Evolutionary conservation across 768 basidiomycete genomes (phyloP), one percentile per base, ranked within the genome.

Genomic region (Suillus weaverae): DNA sequence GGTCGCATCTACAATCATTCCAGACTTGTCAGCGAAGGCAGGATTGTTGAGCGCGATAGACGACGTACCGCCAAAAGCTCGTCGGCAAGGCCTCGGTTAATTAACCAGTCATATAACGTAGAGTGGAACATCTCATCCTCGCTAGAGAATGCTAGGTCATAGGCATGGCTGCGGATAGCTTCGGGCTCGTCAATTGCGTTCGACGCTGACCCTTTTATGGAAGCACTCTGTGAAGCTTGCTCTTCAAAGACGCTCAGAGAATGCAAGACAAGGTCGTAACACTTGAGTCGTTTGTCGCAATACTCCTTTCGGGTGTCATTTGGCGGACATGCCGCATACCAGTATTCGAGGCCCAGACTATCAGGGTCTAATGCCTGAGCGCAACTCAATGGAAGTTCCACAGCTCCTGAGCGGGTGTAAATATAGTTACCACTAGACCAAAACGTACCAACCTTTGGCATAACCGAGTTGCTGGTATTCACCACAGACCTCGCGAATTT

Each of bases 111-210:
- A 72, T 99, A 99, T 64, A 99, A 75, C 20, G 88, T 89, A 38
- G 91, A 94, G 77, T 99, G 95, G 79, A 99, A 98, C 79, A 96
- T 86, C 70, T 95, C 90, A 74, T 99, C 97, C 38, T 90, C 85
- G 70, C 89, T 89, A 7, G 86, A 81, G 64, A 98, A 90, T 1
- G 94, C 93, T 63, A 95, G 83, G 41, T 91, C 88, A 73, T 95
- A 97, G 0, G 95, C 95, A 72, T 92, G 90, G 56, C 83, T 85
- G 61, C 92, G 85, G n/a, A 92, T 86, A 14, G 86, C 81, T 66
- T 94, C 91, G 8, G 86, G 84, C 56, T 89, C 86, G 41, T 84
- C 84, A 22, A 75, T 68, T 57, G 75, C 60, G 26, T 57, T 39
- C 39, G 56, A 36, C 35, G 77, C 66, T 26, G 69, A 67, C n/a